Evolutionary conservation across 2,329 filamentous ascomycete species (phyloP), one percentile per base, ranked within the genome.

Genomic region (Beauveria medogensis): DNA sequence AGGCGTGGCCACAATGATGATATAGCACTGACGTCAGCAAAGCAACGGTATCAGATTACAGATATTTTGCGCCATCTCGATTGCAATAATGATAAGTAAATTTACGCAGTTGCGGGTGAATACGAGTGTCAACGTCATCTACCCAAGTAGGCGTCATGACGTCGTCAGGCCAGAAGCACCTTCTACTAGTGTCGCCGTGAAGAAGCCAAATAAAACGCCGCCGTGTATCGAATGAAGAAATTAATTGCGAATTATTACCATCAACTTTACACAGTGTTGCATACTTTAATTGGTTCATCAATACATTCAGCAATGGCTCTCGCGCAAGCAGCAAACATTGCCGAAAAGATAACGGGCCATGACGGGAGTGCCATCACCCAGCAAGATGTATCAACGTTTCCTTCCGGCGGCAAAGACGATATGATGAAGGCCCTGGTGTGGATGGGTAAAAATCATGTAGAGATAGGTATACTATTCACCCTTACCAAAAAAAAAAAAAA

Each of bases 361-460:
- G 81, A 77, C 66, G 79, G 82, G 66, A 87, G 87, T 67, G 80
- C 85, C 20, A 78, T 81, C 57, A 89, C 84, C 1, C 75, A 80
- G 18, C 90, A 93, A 64, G 86, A 94, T 68, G 78, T 93, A 53
- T 62, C 60, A n/a, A 40, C 46, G 12, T 62, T 54, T 77, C 82
- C 63, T 86, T 86, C 65, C 89, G 77, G 77, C 5, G 78, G 87
- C 62, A 75, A 73, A 3, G 75, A 72, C 5, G 82, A 86, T 67
- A 88, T 74, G 18, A 94, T 96, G 89, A 88, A 90, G 72, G 92
- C 91, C 0, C 75, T 95, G 16, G 83, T 82, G 2, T 96, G 91
- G 91, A 85, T 88, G 73, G 89, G 89, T 57, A 94, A 93, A 78
- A 90, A 92, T 68, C 83, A 78, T 34, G 90, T 96, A 52, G 75